Percentiles rank a stretch among this genome's conserved stretches.
Conservation (phyloP, 495 filamentous ascomycete genomes). For the Penicillium herquei region DNA sequence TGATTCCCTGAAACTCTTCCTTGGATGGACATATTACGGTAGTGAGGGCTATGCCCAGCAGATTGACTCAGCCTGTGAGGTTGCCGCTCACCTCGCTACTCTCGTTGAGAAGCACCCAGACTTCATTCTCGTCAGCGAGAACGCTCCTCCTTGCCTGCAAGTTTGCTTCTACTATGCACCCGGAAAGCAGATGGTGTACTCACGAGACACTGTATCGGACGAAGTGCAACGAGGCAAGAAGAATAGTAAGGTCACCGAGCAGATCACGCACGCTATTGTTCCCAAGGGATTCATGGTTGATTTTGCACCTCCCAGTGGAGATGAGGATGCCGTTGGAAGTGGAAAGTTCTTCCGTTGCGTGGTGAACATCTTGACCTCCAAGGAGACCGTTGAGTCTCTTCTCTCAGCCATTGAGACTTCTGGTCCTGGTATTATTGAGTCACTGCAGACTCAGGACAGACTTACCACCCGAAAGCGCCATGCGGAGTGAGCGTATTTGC, state of each 20-base stretch:
- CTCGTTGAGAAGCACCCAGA: conserved; percentile 52
- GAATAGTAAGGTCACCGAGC: conserved; percentile 69
- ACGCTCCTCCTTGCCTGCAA: conserved; percentile 85
- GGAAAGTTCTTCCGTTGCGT: conserved; percentile 90
- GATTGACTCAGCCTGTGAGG: conserved; percentile 66
- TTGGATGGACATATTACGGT: conserved; percentile 89
- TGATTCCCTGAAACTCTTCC: conserved; percentile 81
- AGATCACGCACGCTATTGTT: conserved; percentile 64
- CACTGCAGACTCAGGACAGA: conserved; percentile 21
- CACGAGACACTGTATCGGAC: conserved; percentile 31
- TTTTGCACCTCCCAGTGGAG: conserved; percentile 68
- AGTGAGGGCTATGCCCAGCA: conserved; percentile 56
- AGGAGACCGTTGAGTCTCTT: conserved; percentile 72
- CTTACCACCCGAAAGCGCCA: neutral
- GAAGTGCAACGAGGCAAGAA: conserved; percentile 49
- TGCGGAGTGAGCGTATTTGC: too few species aligned
- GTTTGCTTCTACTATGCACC: conserved; percentile 90
- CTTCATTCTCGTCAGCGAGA: conserved; percentile 69
- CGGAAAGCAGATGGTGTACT: conserved; percentile 47
- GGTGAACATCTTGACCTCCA: conserved; percentile 72
- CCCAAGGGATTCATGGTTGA: conserved; percentile 87
- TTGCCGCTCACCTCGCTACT: conserved; percentile 62
- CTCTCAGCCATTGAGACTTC: conserved; percentile 69
- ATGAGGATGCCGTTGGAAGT: conserved; percentile 51
- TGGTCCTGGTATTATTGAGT: conserved; percentile 49